These are phyloP conservation scores for Lactuca saligna DNA, from an alignment of 129 eudicot genomes.

Conservation along the genomic window DNA sequence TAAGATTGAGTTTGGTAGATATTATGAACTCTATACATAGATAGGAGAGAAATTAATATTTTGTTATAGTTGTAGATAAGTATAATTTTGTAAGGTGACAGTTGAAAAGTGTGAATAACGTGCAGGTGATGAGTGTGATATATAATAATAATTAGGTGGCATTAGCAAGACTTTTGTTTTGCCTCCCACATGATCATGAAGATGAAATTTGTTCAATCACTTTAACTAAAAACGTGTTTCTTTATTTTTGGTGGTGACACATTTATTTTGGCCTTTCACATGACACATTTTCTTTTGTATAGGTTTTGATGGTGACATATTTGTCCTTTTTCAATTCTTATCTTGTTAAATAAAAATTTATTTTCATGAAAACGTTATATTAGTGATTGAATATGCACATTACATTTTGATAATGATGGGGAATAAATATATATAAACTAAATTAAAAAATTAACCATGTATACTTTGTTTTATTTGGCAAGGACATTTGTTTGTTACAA, in stretches of 20 bases:
- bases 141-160: slow-evolving; percentile 3
- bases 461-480: too few species aligned
- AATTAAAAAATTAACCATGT: too few species aligned
- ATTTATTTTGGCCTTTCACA: slow-evolving; percentile 27
- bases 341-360: neutral
- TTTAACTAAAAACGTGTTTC: slow-evolving; percentile 35
- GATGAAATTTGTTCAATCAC: slow-evolving; percentile 22
- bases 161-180: slow-evolving; percentile 9
- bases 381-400: too few species aligned
- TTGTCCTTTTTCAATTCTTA: slow-evolving; percentile 17
- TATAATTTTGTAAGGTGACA: neutral
- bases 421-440: too few species aligned
- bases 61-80: too few species aligned
- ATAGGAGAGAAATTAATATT: too few species aligned
- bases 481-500: too few species aligned
- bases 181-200: slow-evolving; percentile 15
- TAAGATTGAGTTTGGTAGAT: too few species aligned
- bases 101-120: neutral
- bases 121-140: slow-evolving; percentile 16
- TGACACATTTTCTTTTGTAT: slow-evolving; percentile 19
- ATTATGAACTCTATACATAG: too few species aligned
- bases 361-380: too few species aligned
- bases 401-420: too few species aligned
- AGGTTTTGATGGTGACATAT: slow-evolving; percentile 24
- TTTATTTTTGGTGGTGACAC: slow-evolving; percentile 31